Base-by-base conservation (phyloP, 495 filamentous ascomycete genomes). In the Neurospora africana region DNA sequence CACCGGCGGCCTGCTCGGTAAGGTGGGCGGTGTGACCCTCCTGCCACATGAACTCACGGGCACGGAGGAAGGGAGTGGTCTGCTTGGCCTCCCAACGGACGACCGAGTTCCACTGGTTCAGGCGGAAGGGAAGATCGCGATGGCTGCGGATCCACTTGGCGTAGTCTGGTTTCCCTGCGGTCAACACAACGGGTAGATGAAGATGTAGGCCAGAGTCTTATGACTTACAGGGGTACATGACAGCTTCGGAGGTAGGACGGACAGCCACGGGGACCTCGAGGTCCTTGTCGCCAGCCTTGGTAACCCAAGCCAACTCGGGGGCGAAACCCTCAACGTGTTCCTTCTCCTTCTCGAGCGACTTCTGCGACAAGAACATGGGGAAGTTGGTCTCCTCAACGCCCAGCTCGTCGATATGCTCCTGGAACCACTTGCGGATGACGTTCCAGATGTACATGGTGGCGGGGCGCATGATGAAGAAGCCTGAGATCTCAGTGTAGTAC, bases 21-120 rank as follows among this genome's bases (percentile, higher is more conserved):
- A 98, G 80, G 82, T 98, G 94, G 13, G 95, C 95, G 19, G 95
- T 99, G 84, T 99, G 95, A 38, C 95, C 96, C 82, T 99, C 95
- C 79, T 99, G 96, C 95, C 95, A 99, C 65, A 97, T 83, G 82
- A 99, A 99, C 80, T 99, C 95, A 76, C 95, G 84, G 68, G 94
- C 93, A 73, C 95, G 85, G 30, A 99, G 84, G 86, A 99, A 97
- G 7, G 95, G 95, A 78, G 94, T 94, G 30, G 95, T 94, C 78
- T 99, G 91, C 84, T 98, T 98, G 79, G 97, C 97, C 83, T 99
- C 95, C 95, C 95, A 99, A 76, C 95, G 88, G 40, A 98, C 95
- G 69, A 98, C 95, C 8, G 91, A 95, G 86, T 97, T 97, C 95
- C 95, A 99, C 82, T 99, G 95, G 83, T 98, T 97, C 68, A 98